phyloP scores from a whole-genome alignment of 805 yeast species.

The Hermanozyma aechmeae region DNA sequence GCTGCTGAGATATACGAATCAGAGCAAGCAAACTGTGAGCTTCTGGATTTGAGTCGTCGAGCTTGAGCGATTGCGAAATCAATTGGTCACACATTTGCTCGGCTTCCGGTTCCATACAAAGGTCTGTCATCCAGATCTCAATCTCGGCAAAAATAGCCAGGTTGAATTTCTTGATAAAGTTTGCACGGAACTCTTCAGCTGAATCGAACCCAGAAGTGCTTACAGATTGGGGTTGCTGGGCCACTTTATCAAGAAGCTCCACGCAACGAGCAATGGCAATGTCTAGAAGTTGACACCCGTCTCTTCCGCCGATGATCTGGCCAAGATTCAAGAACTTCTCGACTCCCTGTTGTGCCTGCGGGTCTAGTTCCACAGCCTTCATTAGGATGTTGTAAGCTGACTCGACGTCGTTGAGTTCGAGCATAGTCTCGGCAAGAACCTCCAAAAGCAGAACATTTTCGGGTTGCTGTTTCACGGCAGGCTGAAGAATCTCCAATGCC shows the following conservation, averaged over 20 bases:
- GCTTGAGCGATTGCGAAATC: constrained; percentile 52
- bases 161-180: constrained; percentile 49
- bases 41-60: constrained; percentile 63
- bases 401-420: constrained; percentile 76
- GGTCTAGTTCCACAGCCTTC: constrained; percentile 60
- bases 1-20: constrained; percentile 81
- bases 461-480: constrained; percentile 20
- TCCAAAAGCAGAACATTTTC: constrained; percentile 41
- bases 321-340: constrained; percentile 88
- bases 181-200: constrained; percentile 13
- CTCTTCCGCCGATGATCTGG: constrained; percentile 76
- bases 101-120: constrained; percentile 90
- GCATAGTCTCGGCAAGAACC: constrained; percentile 62
- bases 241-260: constrained; percentile 25
- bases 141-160: constrained; percentile 78
- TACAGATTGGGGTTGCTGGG: too few species aligned
- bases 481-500: constrained; percentile 42
- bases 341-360: constrained; percentile 52
- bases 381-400: constrained; percentile 58
- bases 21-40: constrained; percentile 77
- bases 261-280: constrained; percentile 50
- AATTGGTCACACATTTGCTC: constrained; percentile 70
- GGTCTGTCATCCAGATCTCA: constrained; percentile 96
- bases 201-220: too few species aligned
- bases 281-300: constrained; percentile 56